Evolutionary conservation across 768 basidiomycete species (phyloP), one percentile per base, ranked within the genome.

Genomic region (Trametes cubensis): DNA sequence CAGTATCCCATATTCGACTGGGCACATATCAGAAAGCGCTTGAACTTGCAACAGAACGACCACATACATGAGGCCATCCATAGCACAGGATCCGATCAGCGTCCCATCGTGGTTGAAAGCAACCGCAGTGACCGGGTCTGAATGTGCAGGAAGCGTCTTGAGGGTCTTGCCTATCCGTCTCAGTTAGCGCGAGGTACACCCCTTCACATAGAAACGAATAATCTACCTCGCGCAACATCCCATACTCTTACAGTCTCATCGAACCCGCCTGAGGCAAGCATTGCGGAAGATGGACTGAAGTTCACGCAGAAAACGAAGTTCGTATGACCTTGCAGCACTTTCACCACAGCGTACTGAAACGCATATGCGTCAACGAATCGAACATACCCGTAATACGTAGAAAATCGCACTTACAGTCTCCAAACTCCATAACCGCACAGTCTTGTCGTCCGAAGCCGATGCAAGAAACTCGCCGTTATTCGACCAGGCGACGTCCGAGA

Each of bases 241-340:
- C 96, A 98, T n/a, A 98, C 83, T 50, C 93, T 85, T 18, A 98
- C 92, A 17, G 91, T 94, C 78, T 99, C 97, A 69, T 99, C 97
- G 70, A 91, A 95, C 1, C 92, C 91, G 30, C 97, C 97, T 21
- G 93, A 95, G 17, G 92, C 97, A 55, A 98, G 79, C 38, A 99
- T 77, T 73, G 94, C 95, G 0, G 92, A 91, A 71, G 87, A 84
- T 0, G 94, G 95, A 67, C 92, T 95, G 75, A 89, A 98, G 69
- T 94, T 91, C 21, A 98, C 82, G 65, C 94, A 95, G 70, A 97
- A 95, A 1, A 98, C 94, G 61, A 94, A 94, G 69, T 92, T 95
- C 11, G 95, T 95, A 70, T 99, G 96, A 0, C 92, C 92, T 46
- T 82, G 80, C 14, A 99, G 78, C 13, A 81, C 84, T 63, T 88